Evolutionary conservation across 441 rosid genomes (phyloP), one percentile per base, ranked within the genome.

Genomic region (Eutrema salsugineum): DNA sequence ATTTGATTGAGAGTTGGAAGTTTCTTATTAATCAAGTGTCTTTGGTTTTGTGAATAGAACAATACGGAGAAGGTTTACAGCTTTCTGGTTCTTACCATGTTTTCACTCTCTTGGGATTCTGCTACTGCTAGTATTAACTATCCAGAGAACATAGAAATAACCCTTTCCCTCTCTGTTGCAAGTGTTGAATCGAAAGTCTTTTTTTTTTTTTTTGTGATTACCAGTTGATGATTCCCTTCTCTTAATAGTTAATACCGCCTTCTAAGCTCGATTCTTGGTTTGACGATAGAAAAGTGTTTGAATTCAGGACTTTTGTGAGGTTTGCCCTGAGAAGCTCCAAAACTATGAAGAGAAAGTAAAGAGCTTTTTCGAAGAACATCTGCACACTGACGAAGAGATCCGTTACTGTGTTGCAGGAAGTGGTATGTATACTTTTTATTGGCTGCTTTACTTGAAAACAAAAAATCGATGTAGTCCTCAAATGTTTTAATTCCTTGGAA

Each of bases 301-400:
- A 33, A 55, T 68, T 54, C 77, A 95, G 99, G 98, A 95, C 83
- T 77, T 91, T 32, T 82, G 89, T 51, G 98, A 93, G 82, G 90
- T 89, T 63, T 93, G 91, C 83, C 95, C 97, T 0, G 95, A 88
- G 78, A 91, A 93, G 83, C 85, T 91, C 47, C 91, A 85, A 35
- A 91, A 93, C 66, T 95, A 91, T 66, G 97, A 93, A 60, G 88
- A 80, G 66, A 91, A 88, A 81, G 88, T 96, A 1, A 91, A 93
- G 63, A 85, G 76, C 66, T 91, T 95, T 76, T 91, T 87, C 33
- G 93, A 86, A 69, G 97, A 96, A 59, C 99, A 93, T 83, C 83
- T 93, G 55, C 97, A 91, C 75, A 88, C 95, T 10, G 95, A 95
- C 77, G 97, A 93, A 73, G 99, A 93, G 90, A 95, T 93, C 55